These are phyloP conservation scores for Kwoniella europaea DNA, from an alignment of 768 basidiomycete species.

Conservation along the genomic window DNA sequence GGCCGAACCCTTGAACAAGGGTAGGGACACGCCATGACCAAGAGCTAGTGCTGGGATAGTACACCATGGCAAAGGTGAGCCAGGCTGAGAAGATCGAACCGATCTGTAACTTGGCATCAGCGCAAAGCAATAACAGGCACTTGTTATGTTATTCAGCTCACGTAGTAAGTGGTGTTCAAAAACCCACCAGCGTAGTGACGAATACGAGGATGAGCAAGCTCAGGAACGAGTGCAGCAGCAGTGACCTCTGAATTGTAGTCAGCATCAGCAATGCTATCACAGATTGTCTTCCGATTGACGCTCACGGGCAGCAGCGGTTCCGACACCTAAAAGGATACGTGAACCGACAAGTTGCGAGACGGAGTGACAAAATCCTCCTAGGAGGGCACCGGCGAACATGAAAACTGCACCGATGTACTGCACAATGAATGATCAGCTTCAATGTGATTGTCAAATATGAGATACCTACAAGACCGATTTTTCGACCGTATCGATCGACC, in stretches of 20 bases:
- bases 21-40: slow-evolving; percentile 43
- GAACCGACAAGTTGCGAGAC: slow-evolving; percentile 28
- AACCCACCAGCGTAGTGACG: slow-evolving; percentile 34
- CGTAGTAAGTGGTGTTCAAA: slow-evolving; percentile 57
- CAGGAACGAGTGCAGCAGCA: slow-evolving; percentile 74
- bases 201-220: slow-evolving; percentile 67
- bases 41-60: slow-evolving; percentile 24
- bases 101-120: slow-evolving; percentile 11
- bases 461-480: slow-evolving; percentile 25
- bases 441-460: too few species aligned
- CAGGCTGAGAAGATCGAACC: slow-evolving; percentile 35
- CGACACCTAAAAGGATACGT: slow-evolving; percentile 37
- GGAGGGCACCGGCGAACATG: slow-evolving; percentile 32
- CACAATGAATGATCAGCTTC: slow-evolving; percentile 5
- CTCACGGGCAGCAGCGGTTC: slow-evolving; percentile 69
- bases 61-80: slow-evolving; percentile 38
- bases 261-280: neutral
- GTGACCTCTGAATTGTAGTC: slow-evolving; percentile 17
- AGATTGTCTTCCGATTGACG: neutral
- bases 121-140: neutral
- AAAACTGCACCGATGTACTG: slow-evolving; percentile 34
- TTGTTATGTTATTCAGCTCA: slow-evolving; percentile 60
- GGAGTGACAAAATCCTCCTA: slow-evolving; percentile 30
- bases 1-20: slow-evolving; percentile 36
- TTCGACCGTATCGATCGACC: slow-evolving; percentile 33